phyloP scores from a whole-genome alignment of 2,329 filamentous ascomycete genomes.

The Hymenoscyphus occultus region DNA sequence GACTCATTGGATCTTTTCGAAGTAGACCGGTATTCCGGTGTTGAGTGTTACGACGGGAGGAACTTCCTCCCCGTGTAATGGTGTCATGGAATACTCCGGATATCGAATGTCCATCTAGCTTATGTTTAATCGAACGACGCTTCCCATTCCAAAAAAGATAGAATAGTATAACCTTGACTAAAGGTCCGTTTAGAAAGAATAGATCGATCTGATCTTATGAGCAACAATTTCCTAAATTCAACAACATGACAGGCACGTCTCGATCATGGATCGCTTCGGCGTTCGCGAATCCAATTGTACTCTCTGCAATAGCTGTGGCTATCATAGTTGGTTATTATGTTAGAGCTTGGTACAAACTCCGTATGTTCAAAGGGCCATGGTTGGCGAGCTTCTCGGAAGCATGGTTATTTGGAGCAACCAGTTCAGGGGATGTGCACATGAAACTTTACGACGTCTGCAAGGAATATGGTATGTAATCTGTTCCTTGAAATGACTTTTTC shows the following conservation, averaged over 20 bases:
- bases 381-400: slow-evolving; percentile 1
- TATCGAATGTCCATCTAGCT: background rate
- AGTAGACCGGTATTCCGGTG: slow-evolving; percentile 5
- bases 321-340: slow-evolving; percentile 3
- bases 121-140: slow-evolving; percentile 1
- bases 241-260: background rate
- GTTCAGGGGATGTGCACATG: background rate
- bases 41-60: background rate
- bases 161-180: background rate
- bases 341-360: slow-evolving; percentile 1
- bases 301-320: background rate
- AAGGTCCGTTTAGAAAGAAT: background rate
- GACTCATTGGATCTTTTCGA: background rate
- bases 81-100: background rate
- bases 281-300: background rate
- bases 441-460: slow-evolving; percentile 1
- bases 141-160: background rate
- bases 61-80: background rate
- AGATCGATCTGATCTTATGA: background rate
- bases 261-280: background rate
- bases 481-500: background rate
- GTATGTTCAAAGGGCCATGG: slow-evolving; percentile 2
- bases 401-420: background rate
- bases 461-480: background rate
- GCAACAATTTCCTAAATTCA: background rate